Base-by-base conservation (phyloP, 768 basidiomycete species). In the Jaapia argillacea region DNA sequence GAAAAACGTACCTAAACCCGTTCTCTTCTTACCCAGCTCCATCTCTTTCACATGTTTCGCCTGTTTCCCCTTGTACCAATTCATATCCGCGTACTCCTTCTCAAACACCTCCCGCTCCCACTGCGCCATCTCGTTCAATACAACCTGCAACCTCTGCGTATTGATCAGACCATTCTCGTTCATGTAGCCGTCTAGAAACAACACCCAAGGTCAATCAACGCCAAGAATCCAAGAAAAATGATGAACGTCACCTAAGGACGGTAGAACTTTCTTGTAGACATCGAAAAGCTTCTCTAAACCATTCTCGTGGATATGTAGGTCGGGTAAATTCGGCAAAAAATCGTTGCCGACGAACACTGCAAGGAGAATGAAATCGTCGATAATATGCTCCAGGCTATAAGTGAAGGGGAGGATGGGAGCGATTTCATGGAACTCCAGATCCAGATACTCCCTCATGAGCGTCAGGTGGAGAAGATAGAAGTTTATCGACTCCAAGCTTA, bases 311-410 rank as follows among this genome's bases (percentile, higher is more conserved):
- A 99, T 98, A 58, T 98, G 96, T 22, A 99, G 62, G 60, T 96
- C 92, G 4, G 96, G 96, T 45, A 99, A 63, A 65, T 98, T 88
- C 5, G 94, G 96, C 49, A 98, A 62, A 64, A 98, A 98, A 65
- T 97, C 94, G 58, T 98, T 99, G 24, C 96, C 96, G 41, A 98
- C 83, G 54, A 99, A 99, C 22, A 98, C 90, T 20, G 92, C 89
- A 52, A 99, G 77, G 5, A 98, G 70, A 55, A 98, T 86, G 63
- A 98, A 98, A 66, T 99, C 96, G 61, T 99, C 94, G 57, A 99
- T 94, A 61, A 99, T 71, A 26, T 88, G 81, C 59, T 99, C 96
- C 49, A 98, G 75, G 57, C 71, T 85, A 62, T 98, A 98, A 24
- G 68, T 65, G 68, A 97, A 97, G 0, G 81, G 72, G 3, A 92